Evolutionary conservation across 1,284 basidiomycete species (phyloP), one percentile per base, ranked within the genome.

Genomic region (Mycosarcoma mackinlayi): DNA sequence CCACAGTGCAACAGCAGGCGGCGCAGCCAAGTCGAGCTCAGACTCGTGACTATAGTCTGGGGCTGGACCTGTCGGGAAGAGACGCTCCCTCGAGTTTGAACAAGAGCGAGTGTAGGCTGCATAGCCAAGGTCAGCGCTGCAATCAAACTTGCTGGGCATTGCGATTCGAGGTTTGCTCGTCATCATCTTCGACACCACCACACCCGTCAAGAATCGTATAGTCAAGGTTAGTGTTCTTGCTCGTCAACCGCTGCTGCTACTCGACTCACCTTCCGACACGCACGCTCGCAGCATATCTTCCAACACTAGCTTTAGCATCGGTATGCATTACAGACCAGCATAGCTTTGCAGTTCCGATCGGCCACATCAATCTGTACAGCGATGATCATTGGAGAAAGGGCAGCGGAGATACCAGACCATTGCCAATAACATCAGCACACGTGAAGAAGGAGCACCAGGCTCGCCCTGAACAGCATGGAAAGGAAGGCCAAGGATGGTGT

Each of bases 151-250:
- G 40, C 53, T 49, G 47, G 30, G 28, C 47, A 51, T 53, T 47
- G 45, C 49, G 19, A 51, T 59, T 70, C 41, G 39, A 70, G 53
- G 33, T 62, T 30, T 41, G 46, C 54, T 57, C 51, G 47, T 70
- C 59, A 60, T 70, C 67, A 65, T 53, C 62, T 40, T 70, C 57
- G 62, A 70, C 59, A 70, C 67, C 56, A 70, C 57, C 60, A 70
- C 61, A 65, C 52, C 67, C 67, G 67, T 70, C 67, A 70, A 70
- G 67, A 65, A 65, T 38, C 60, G 65, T 62, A 64, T 59, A 54
- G 44, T 60, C 64, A 69, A 69, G 65, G 70, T 73, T 64, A 27
- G 70, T 69, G 56, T 55, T 16, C 19, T 21, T 37, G n/a, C 40
- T 52, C 49, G 28, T 23, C 31, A n/a, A n/a, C 28, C 42, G 33